Conservation (phyloP, 2,329 filamentous ascomycete species). For the Teratosphaeria zuluensis region DNA sequence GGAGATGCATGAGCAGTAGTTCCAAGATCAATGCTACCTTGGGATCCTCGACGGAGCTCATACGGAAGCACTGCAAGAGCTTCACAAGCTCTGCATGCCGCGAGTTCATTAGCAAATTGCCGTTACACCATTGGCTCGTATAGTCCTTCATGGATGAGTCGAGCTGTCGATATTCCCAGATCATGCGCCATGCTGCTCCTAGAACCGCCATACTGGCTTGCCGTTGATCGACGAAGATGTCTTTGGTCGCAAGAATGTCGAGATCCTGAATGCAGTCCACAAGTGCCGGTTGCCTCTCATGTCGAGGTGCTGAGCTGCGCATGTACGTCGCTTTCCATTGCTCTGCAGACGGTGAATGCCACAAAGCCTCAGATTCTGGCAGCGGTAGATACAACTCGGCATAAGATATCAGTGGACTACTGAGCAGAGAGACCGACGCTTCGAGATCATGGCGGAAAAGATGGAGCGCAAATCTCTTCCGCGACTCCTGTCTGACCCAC, state of each 20-base stretch:
- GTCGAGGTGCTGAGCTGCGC: slow-evolving; percentile 22
- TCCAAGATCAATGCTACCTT: slow-evolving; percentile 33
- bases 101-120: slow-evolving; percentile 35
- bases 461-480: slow-evolving; percentile 59
- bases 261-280: slow-evolving; percentile 50
- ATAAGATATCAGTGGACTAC: slow-evolving; percentile 57
- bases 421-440: slow-evolving; percentile 56
- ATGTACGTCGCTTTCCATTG: slow-evolving; percentile 58
- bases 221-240: slow-evolving; percentile 46
- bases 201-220: slow-evolving; percentile 52
- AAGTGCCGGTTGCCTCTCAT: slow-evolving; percentile 40
- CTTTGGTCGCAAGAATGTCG: slow-evolving; percentile 41
- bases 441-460: slow-evolving; percentile 57
- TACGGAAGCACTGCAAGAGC: slow-evolving; percentile 44
- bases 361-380: slow-evolving; percentile 52
- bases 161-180: slow-evolving; percentile 57
- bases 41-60: slow-evolving; percentile 28
- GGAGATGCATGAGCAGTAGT: slow-evolving; percentile 53
- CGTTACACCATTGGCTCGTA: slow-evolving; percentile 30
- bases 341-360: slow-evolving; percentile 53
- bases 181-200: slow-evolving; percentile 55
- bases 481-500: slow-evolving; percentile 57
- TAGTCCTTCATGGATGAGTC: slow-evolving; percentile 44
- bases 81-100: slow-evolving; percentile 55
- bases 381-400: slow-evolving; percentile 58